phyloP scores from a whole-genome alignment of 176 grass and related monocot species.

The Microstegium vimineum region DNA sequence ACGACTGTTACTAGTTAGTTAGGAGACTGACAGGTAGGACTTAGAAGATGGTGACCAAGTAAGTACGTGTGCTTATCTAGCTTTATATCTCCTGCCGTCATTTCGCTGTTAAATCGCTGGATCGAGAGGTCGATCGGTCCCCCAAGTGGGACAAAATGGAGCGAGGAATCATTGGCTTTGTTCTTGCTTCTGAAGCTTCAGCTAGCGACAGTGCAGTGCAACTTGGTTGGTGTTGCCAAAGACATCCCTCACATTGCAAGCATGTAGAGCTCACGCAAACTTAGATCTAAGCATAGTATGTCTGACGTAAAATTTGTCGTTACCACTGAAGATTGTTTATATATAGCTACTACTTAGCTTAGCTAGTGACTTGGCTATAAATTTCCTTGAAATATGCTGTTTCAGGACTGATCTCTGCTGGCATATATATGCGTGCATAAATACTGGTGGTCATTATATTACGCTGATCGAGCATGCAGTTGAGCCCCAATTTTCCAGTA shows the following conservation, averaged over 20 bases:
- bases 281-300: not conserved
- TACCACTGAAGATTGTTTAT: not conserved
- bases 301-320: not conserved
- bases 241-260: not conserved
- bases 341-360: not conserved
- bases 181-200: not conserved
- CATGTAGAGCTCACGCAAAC: not conserved
- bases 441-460: not conserved
- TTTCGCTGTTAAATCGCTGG: not conserved
- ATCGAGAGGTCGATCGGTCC: no score
- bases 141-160: not conserved
- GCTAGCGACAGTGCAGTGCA: not conserved
- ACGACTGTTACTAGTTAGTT: not conserved
- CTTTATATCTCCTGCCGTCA: no score
- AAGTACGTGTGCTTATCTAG: not conserved
- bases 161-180: not conserved
- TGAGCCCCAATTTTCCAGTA: not conserved
- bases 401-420: no score
- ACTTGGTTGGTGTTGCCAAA: conserved; percentile 6
- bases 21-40: not conserved
- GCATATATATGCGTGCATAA: not conserved
- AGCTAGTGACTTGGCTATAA: not conserved
- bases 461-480: not conserved
- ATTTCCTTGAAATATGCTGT: not conserved
- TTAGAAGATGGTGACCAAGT: not conserved